Evolutionary conservation across 2,329 filamentous ascomycete species (phyloP).

Genomic region (Phyllosticta capitalensis): DNA sequence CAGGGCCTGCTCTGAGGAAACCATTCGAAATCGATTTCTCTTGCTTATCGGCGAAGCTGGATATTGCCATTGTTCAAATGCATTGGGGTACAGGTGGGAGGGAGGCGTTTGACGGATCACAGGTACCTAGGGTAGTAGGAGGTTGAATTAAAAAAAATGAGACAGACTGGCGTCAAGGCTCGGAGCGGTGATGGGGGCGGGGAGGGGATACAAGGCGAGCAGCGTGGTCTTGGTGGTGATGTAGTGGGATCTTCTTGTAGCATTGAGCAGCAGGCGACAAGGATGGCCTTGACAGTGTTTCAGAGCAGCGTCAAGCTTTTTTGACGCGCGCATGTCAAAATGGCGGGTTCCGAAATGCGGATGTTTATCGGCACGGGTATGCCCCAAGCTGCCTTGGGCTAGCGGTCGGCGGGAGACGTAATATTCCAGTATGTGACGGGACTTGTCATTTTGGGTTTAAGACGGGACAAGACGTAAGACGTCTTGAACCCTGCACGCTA

Average conservation of each 20-base stretch:
- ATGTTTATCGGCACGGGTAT: neutral
- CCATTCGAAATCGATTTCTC: neutral
- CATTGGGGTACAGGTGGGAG: neutral
- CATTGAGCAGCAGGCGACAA: neutral
- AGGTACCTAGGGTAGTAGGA: neutral
- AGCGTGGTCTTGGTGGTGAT: neutral
- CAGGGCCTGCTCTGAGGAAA: constrained; percentile 63
- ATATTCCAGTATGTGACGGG: too few species aligned
- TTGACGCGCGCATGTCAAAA: neutral
- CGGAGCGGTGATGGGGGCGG: neutral
- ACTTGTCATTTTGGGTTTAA: too few species aligned
- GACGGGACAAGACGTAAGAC: too few species aligned
- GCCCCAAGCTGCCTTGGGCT: neutral
- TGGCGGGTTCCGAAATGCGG: neutral
- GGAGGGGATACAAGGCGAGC: neutral
- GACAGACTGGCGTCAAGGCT: neutral
- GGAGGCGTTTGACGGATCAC: neutral
- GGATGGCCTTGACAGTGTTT: too few species aligned
- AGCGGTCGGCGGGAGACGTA: neutral
- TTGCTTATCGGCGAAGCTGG: neutral
- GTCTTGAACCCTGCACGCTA: too few species aligned
- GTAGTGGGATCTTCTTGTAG: neutral
- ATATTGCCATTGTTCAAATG: neutral
- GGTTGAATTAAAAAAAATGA: neutral
- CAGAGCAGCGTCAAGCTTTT: too few species aligned